phyloP scores from a whole-genome alignment of 306 rosid genomes.

The Adenanthera pavonina region DNA sequence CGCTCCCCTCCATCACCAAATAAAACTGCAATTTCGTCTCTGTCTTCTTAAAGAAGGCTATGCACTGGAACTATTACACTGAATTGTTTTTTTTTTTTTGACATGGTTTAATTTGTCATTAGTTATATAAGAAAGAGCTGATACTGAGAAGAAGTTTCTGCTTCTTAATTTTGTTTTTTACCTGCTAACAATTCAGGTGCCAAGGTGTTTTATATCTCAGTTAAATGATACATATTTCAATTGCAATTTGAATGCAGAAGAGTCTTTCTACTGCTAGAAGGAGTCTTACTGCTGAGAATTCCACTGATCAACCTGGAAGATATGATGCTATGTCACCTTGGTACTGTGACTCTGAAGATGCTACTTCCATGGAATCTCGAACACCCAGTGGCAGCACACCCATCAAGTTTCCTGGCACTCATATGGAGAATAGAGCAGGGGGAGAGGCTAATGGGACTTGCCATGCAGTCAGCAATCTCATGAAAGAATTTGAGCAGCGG shows the following conservation, averaged over 20 bases:
- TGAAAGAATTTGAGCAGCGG: constrained; percentile 80
- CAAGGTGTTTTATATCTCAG: constrained; percentile 14
- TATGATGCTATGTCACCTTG: constrained; percentile 50
- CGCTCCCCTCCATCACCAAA: neutral
- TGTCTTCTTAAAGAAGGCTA: neutral
- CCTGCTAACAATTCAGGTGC: neutral
- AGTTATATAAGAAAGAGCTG: neutral
- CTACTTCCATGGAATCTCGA: constrained; percentile 72
- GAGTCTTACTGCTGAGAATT: constrained; percentile 70
- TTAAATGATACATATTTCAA: constrained; percentile 17
- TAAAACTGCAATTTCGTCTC: neutral
- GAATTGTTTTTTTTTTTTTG: constrained; percentile 1
- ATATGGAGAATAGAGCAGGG: constrained; percentile 49
- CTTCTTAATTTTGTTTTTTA: neutral
- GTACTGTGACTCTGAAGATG: constrained; percentile 74
- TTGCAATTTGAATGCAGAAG: constrained; percentile 64
- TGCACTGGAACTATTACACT: neutral
- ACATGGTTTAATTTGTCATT: constrained; percentile 2
- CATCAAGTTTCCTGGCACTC: constrained; percentile 49
- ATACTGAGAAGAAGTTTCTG: neutral
- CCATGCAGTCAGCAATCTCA: constrained; percentile 54
- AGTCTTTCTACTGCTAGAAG: constrained; percentile 87
- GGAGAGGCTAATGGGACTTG: constrained; percentile 63
- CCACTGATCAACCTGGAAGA: constrained; percentile 55
- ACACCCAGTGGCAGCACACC: constrained; percentile 83